Conservation (phyloP, 2,329 filamentous ascomycete species). For the Exophiala aquamarina region DNA sequence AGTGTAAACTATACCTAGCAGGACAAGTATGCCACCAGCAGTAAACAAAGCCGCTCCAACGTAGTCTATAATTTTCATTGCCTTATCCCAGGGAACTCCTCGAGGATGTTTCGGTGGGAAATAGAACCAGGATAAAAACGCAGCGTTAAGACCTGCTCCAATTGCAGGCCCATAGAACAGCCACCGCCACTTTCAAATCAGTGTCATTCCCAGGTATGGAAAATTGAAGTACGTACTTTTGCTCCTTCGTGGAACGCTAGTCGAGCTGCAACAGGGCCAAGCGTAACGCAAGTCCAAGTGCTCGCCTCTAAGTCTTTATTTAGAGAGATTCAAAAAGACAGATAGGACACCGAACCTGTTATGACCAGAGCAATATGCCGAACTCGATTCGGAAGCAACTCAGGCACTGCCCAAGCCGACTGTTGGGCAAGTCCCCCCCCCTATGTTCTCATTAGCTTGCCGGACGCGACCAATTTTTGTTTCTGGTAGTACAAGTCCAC, state of each 20-base stretch:
- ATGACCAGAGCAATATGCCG: too few species aligned
- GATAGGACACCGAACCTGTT: too few species aligned
- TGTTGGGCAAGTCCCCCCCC: neutral
- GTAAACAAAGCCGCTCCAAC: constrained; percentile 39
- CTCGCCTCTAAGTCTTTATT: too few species aligned
- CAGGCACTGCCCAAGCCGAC: too few species aligned
- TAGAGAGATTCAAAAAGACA: too few species aligned
- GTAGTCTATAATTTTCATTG: constrained; percentile 40
- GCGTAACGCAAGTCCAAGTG: constrained; percentile 26
- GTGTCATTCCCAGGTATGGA: constrained; percentile 49
- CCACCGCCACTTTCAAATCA: constrained; percentile 44
- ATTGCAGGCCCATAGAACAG: constrained; percentile 45
- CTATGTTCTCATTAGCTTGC: too few species aligned
- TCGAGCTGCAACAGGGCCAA: constrained; percentile 41
- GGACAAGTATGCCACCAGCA: constrained; percentile 35
- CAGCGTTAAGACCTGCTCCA: constrained; percentile 45
- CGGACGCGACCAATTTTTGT: too few species aligned
- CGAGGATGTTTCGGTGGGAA: constrained; percentile 42
- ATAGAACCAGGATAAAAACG: constrained; percentile 43
- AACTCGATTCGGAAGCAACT: too few species aligned
- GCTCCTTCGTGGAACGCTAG: neutral
- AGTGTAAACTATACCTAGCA: constrained; percentile 43
- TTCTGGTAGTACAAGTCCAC: constrained; percentile 46
- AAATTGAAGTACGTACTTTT: constrained; percentile 32
- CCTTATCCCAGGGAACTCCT: constrained; percentile 37